Evolutionary conservation across 345 rosid genomes (phyloP).

Genomic region (Eucalyptus guilfoylei): DNA sequence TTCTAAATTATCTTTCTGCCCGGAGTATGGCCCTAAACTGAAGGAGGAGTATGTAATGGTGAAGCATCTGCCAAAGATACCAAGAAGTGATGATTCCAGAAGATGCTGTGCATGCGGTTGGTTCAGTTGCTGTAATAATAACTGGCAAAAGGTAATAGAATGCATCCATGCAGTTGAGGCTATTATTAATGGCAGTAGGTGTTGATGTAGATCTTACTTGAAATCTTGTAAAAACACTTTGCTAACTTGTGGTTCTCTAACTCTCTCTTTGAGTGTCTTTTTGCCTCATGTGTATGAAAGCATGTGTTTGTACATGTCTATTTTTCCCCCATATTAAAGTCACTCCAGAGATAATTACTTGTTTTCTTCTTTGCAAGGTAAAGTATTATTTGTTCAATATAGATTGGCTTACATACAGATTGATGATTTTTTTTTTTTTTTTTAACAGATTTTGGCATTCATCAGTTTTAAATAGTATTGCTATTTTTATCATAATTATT

Average conservation of each 20-base stretch:
- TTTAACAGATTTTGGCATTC: background rate
- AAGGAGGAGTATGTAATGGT: conserved; percentile 93
- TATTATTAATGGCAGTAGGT: background rate
- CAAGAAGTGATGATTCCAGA: conserved; percentile 44
- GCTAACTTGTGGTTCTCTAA: background rate
- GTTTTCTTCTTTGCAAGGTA: background rate
- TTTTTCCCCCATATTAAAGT: background rate
- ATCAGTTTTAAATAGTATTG: background rate
- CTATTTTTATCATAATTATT: background rate
- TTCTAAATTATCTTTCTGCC: conserved; percentile 83
- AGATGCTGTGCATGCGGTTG: conserved; percentile 67
- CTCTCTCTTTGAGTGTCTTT: background rate
- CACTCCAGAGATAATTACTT: background rate
- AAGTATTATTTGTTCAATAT: background rate
- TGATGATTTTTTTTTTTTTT: background rate
- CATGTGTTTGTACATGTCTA: background rate
- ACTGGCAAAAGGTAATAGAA: conserved; percentile 86
- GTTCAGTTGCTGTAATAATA: conserved; percentile 89
- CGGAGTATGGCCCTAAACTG: conserved; percentile 95
- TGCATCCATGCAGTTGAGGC: background rate
- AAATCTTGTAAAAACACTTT: background rate
- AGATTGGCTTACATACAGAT: background rate
- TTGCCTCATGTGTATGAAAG: background rate
- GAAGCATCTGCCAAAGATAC: conserved; percentile 73
- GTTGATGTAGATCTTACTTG: background rate